Evolutionary conservation across 805 yeast species (phyloP), one percentile per base, ranked within the genome.

Genomic region (Ogataea polymorpha): DNA sequence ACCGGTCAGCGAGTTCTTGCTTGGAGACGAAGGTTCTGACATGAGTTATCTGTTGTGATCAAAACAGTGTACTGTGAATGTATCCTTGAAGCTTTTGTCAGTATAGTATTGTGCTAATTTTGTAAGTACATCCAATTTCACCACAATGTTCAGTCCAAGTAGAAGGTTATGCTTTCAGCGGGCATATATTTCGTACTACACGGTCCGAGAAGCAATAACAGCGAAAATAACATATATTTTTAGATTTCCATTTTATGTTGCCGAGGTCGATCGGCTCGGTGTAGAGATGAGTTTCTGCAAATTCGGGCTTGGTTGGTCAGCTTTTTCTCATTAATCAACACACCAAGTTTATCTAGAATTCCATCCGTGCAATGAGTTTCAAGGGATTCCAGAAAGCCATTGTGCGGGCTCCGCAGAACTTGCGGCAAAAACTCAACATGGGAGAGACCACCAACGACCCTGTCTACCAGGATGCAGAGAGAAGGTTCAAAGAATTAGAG

Each of bases 401-500:
- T 46, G 76, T 79, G 33, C 72, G 96, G 55, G 96, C 96, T 6
- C 99, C 99, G 32, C 98, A 93, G 67, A 77, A 74, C 53, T 74
- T 93, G 63, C 83, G 93, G 54, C 96, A 86, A 66, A 89, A 88
- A 74, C 65, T 93, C 68, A 83, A 93, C 66, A 89, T 88, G 87
- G 96, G 83, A n/a, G 72, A 70, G 35, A 64, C 65, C 15, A 80
- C 89, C n/a, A 72, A 67, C 35, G 99, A 93, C 59, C 79, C 96
- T 0, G 96, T 93, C 11, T 93, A 89, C 63, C 76, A 75, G 21
- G 99, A 93, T 67, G 98, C 99, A 6, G 99, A 93, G 65, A 79
- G 97, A 63, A 77, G 99, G 58, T 93, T 93, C 72, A 86, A 85
- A 61, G 96, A 91, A 59, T 72, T 93, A 55, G 99, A 93, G 64